Conservation (phyloP, 768 basidiomycete species). For the Hypholoma fasciculare region DNA sequence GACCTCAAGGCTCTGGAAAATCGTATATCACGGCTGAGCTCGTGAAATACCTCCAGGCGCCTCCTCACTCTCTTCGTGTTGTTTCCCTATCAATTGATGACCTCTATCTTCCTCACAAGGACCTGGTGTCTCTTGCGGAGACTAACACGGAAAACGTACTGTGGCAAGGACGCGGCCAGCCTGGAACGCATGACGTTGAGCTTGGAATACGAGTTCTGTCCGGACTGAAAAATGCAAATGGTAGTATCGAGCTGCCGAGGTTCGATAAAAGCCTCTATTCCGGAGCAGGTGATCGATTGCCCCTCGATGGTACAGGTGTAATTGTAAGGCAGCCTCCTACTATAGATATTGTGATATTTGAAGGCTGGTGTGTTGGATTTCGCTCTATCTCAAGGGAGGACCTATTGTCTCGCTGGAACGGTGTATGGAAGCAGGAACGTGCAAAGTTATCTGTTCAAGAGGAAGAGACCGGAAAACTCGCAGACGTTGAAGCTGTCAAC, state of each 20-base stretch:
- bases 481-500: conserved; percentile 67
- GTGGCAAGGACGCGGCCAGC: conserved; percentile 84
- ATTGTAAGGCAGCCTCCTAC: conserved; percentile 39
- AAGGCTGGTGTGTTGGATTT: conserved; percentile 97
- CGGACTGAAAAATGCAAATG: conserved; percentile 47
- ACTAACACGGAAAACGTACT: conserved; percentile 61
- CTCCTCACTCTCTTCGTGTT: conserved; percentile 53
- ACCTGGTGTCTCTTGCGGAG: conserved; percentile 53
- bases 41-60: conserved; percentile 36
- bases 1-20: conserved; percentile 95
- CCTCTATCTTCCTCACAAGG: conserved; percentile 77
- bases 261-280: conserved; percentile 85
- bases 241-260: conserved; percentile 59
- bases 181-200: conserved; percentile 85
- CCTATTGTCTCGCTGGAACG: conserved; percentile 55
- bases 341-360: conserved; percentile 83
- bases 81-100: conserved; percentile 80
- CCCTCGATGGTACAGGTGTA: conserved; percentile 38
- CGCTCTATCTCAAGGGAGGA: conserved; percentile 54
- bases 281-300: conserved; percentile 84
- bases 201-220: conserved; percentile 59
- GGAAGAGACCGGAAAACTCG: conserved; percentile 39
- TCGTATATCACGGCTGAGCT: conserved; percentile 72
- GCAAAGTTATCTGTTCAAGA: conserved; percentile 34
- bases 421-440: conserved; percentile 40